Percentiles rank a stretch among this genome's conserved stretches.
phyloP scores from a whole-genome alignment of 768 basidiomycete species.

The Lactarius evosmus region DNA sequence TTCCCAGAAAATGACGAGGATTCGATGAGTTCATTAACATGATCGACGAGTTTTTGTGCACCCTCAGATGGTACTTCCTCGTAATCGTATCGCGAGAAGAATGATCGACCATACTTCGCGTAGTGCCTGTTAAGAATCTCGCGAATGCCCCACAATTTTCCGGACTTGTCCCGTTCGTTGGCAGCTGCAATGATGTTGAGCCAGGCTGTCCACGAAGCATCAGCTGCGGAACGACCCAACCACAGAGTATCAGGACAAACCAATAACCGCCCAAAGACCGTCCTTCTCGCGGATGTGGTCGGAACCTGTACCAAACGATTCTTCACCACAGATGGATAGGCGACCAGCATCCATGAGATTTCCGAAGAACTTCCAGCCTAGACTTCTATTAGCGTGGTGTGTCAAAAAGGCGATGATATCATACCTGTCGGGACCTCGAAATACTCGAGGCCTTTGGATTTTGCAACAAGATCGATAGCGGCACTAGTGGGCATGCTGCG shows the following conservation, averaged over 20 bases:
- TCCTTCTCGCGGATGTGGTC: constrained; percentile 99
- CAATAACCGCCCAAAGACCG: constrained; percentile 95
- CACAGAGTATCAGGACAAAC: constrained; percentile 44
- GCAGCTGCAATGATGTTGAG: constrained; percentile 93
- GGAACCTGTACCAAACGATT: constrained; percentile 99
- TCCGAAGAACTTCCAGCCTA: constrained; percentile 99
- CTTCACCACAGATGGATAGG: constrained; percentile 97
- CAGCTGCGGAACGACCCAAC: not conserved
- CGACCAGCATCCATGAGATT: constrained; percentile 99
- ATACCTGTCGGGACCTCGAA: constrained; percentile 96
- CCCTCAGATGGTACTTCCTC: constrained; percentile 94
- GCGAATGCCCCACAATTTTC: constrained; percentile 82
- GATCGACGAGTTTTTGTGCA: constrained; percentile 79
- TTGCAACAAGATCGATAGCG: constrained; percentile 93
- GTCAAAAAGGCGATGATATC: constrained; percentile 26
- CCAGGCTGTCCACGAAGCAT: constrained; percentile 62
- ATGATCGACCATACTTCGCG: constrained; percentile 89
- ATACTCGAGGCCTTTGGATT: constrained; percentile 87
- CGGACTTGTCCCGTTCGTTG: constrained; percentile 56
- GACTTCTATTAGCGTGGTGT: constrained; percentile 1
- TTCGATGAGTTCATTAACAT: constrained; percentile 69
- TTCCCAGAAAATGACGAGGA: constrained; percentile 66
- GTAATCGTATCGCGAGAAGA: constrained; percentile 99
- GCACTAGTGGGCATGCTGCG: constrained; percentile 97
- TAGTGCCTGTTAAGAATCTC: constrained; percentile 89